These are phyloP conservation scores for Pythium aquatile DNA, from an alignment of 352 stramenopile species.

Conservation along the genomic window DNA sequence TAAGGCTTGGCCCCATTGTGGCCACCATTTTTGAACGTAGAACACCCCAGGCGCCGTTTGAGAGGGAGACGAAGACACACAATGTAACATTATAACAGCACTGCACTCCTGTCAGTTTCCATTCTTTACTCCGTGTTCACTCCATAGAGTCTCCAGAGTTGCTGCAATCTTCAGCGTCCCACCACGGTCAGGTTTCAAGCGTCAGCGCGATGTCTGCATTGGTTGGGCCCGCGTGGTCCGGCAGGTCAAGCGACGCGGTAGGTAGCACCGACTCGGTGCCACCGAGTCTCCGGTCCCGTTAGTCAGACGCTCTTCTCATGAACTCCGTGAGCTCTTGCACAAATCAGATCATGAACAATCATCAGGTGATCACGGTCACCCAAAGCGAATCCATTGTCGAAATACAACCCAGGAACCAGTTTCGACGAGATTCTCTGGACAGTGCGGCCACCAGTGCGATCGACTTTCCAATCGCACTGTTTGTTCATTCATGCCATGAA, in stretches of 20 bases:
- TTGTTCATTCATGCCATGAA: no score
- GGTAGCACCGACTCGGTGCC: background rate
- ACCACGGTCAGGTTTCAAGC: background rate
- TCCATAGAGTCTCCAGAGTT: background rate
- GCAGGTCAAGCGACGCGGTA: background rate
- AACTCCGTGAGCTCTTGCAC: background rate
- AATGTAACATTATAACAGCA: background rate
- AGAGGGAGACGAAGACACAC: no score
- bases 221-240: no score
- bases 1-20: conserved; percentile 2
- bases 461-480: no score
- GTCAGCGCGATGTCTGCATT: background rate
- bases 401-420: background rate
- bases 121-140: background rate
- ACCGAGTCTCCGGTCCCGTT: no score
- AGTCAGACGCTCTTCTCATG: background rate
- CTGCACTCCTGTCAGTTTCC: background rate
- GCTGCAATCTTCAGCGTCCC: background rate
- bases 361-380: background rate
- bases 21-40: background rate
- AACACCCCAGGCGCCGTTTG: no score
- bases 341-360: background rate
- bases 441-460: no score
- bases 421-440: no score
- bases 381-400: background rate